Conservation (phyloP, 1,139 yeast species). For the Debaryomyces fabryi region DNA sequence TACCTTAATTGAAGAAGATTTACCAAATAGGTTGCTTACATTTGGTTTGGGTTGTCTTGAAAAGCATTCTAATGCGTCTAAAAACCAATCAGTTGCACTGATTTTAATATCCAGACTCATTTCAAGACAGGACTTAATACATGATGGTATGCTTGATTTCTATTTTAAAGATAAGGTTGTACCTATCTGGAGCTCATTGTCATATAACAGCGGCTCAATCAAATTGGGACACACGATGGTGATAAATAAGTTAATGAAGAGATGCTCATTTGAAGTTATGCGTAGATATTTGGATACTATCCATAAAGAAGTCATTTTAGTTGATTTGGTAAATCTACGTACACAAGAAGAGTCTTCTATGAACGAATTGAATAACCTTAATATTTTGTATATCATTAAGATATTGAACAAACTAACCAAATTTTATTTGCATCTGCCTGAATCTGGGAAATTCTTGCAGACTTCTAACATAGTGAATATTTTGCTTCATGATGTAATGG, state of each 20-base stretch:
- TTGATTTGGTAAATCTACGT: slow-evolving; percentile 14
- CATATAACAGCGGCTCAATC: slow-evolving; percentile 13
- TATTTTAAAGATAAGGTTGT: slow-evolving; percentile 21
- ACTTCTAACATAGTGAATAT: slow-evolving; percentile 32
- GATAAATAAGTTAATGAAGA: slow-evolving; percentile 40
- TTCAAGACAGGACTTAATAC: slow-evolving; percentile 33
- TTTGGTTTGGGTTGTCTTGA: slow-evolving; percentile 33
- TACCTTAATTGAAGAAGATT: slow-evolving; percentile 34
- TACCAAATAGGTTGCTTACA: slow-evolving; percentile 38
- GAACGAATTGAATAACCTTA: slow-evolving; percentile 22
- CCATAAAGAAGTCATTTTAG: slow-evolving; percentile 19
- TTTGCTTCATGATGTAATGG: slow-evolving; percentile 33
- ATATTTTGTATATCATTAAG: slow-evolving; percentile 36
- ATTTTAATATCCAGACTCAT: slow-evolving; percentile 40
- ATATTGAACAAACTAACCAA: slow-evolving; percentile 35
- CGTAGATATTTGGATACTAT: slow-evolving; percentile 16
- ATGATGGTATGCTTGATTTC: slow-evolving; percentile 16
- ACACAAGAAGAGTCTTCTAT: slow-evolving; percentile 8
- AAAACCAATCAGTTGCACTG: slow-evolving; percentile 38
- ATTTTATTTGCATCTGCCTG: slow-evolving; percentile 16
- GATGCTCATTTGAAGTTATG: slow-evolving; percentile 17
- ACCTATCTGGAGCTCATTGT: slow-evolving; percentile 21
- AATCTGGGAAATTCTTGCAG: slow-evolving; percentile 15
- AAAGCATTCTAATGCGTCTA: slow-evolving; percentile 28
- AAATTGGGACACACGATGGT: slow-evolving; percentile 43